Conservation (phyloP, 1,284 basidiomycete species). For the Rhodotorula glutinis region DNA sequence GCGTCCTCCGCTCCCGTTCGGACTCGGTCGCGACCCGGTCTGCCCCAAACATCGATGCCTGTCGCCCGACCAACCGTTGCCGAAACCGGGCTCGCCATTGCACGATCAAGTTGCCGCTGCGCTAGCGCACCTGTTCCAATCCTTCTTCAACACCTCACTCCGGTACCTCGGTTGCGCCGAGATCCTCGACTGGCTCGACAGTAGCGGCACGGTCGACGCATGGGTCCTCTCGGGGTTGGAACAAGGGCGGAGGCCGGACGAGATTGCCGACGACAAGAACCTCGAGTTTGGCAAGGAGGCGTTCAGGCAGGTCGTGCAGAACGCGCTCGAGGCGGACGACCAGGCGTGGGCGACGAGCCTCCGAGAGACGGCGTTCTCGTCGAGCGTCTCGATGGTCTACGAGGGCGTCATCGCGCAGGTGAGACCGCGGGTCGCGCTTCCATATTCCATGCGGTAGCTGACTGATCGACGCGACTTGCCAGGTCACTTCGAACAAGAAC, state of each 20-base stretch:
- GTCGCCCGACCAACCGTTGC: slow-evolving; percentile 22
- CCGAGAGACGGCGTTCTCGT: slow-evolving; percentile 32
- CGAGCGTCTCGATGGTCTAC: slow-evolving; percentile 36
- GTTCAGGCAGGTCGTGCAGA: slow-evolving; percentile 30
- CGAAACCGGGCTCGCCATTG: slow-evolving; percentile 18
- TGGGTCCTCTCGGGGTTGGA: slow-evolving; percentile 37
- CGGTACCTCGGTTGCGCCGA: slow-evolving; percentile 37
- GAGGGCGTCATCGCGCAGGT: slow-evolving; percentile 36
- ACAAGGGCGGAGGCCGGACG: slow-evolving; percentile 26
- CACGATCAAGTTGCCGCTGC: slow-evolving; percentile 30
- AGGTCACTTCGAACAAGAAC: slow-evolving; percentile 29
- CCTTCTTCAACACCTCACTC: slow-evolving; percentile 35
- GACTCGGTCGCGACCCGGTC: slow-evolving; percentile 28
- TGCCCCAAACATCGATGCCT: slow-evolving; percentile 26
- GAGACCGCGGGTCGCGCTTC: too few relatives aligned
- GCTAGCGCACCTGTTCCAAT: slow-evolving; percentile 31
- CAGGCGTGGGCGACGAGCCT: slow-evolving; percentile 36
- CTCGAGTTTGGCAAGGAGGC: slow-evolving; percentile 32
- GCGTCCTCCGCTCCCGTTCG: slow-evolving; percentile 33
- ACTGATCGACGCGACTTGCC: neutral
- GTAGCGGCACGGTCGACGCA: slow-evolving; percentile 32
- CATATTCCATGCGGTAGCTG: too few relatives aligned
- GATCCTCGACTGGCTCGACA: slow-evolving; percentile 37
- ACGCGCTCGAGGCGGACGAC: slow-evolving; percentile 32
- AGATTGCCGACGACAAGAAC: slow-evolving; percentile 29